Conservation (phyloP, 495 filamentous ascomycete species). For the Penicillium pulvis region DNA sequence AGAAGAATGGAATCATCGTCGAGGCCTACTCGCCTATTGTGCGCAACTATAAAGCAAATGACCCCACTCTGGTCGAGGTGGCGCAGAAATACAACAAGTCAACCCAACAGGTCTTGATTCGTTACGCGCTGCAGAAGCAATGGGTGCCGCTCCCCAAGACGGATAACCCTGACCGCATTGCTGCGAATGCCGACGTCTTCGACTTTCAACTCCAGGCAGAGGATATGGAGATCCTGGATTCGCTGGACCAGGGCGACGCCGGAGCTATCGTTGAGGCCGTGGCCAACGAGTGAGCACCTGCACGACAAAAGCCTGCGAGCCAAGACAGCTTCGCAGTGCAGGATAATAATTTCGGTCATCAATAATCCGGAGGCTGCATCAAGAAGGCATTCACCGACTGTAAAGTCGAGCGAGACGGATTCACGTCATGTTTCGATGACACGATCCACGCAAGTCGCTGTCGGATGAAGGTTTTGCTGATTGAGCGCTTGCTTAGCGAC, state of each 20-base stretch:
- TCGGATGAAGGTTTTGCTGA: slow-evolving; percentile 77
- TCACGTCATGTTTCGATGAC: slow-evolving; percentile 69
- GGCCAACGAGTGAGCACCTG: slow-evolving; percentile 40
- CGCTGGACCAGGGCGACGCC: slow-evolving; percentile 61
- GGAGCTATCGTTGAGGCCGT: slow-evolving; percentile 57
- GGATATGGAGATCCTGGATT: slow-evolving; percentile 66
- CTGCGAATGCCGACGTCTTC: slow-evolving; percentile 66
- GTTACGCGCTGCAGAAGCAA: slow-evolving; percentile 65
- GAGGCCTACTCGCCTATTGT: slow-evolving; percentile 70
- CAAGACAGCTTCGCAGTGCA: neutral
- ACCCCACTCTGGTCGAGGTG: slow-evolving; percentile 53
- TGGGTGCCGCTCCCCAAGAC: slow-evolving; percentile 79
- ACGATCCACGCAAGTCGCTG: slow-evolving; percentile 77
- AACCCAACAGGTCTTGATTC: slow-evolving; percentile 55
- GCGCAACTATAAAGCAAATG: slow-evolving; percentile 59
- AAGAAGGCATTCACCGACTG: slow-evolving; percentile 88
- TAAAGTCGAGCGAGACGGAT: slow-evolving; percentile 77
- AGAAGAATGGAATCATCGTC: slow-evolving; percentile 59
- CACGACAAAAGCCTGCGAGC: neutral
- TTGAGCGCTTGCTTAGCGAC: slow-evolving; percentile 31
- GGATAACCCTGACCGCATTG: slow-evolving; percentile 60
- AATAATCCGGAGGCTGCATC: slow-evolving; percentile 57
- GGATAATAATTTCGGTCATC: slow-evolving; percentile 10
- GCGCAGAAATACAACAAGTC: slow-evolving; percentile 55
- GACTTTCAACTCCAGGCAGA: slow-evolving; percentile 62